Conservation (phyloP, 768 basidiomycete species). For the Rubroboletus satanas region DNA sequence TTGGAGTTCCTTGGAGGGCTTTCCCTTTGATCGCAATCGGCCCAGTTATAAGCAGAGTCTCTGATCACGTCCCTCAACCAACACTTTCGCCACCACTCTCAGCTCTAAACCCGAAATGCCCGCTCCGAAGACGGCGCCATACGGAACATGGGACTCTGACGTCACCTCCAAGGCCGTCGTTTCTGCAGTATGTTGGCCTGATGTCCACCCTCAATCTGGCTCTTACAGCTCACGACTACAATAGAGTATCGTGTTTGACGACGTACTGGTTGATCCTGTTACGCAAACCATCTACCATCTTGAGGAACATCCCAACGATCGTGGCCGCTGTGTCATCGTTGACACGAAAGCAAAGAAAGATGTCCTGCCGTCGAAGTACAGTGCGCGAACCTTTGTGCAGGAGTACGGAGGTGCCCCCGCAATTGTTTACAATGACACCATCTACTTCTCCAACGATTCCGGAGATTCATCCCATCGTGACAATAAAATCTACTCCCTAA, state of each 20-base stretch:
- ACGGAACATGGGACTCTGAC: constrained; percentile 58
- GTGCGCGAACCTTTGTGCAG: constrained; percentile 51
- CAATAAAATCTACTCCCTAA: constrained; percentile 46
- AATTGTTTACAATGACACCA: constrained; percentile 41
- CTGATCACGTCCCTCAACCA: not conserved
- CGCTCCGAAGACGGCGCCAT: constrained; percentile 37
- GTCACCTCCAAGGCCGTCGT: constrained; percentile 49
- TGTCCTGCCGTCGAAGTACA: constrained; percentile 50
- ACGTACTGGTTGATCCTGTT: constrained; percentile 51
- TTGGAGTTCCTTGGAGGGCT: not conserved
- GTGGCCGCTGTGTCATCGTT: constrained; percentile 51
- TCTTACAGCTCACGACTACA: not conserved
- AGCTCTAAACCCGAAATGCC: not conserved
- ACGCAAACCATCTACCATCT: constrained; percentile 47
- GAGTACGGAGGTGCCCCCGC: constrained; percentile 70
- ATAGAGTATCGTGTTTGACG: constrained; percentile 33
- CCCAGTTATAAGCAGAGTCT: not conserved
- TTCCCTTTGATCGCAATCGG: not conserved
- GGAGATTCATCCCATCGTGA: constrained; percentile 21
- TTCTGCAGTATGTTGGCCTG: constrained; percentile 30
- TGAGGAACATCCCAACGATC: constrained; percentile 46
- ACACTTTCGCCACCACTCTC: not conserved
- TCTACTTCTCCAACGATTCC: constrained; percentile 55
- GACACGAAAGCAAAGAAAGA: constrained; percentile 42
- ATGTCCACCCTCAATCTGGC: no score